Percentiles rank a stretch among this genome's conserved stretches.
Evolutionary conservation across 306 rosid species (phyloP).

Genomic region (Inga oerstediana): DNA sequence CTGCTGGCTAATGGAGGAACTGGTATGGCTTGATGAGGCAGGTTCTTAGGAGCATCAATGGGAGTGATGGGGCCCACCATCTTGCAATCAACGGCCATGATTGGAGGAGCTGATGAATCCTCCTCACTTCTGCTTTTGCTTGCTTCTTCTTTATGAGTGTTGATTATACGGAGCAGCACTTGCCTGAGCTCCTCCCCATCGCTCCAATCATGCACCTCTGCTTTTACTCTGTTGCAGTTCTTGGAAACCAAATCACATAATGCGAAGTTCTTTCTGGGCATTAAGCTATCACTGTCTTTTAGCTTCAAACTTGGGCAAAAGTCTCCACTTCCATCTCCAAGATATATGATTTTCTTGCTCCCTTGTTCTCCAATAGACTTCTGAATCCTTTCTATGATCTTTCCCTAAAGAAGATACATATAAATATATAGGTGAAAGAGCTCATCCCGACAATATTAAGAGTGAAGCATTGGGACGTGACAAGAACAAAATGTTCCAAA

Average conservation of each 20-base stretch:
- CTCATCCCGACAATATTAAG: too few relatives aligned
- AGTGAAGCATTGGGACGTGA: too few relatives aligned
- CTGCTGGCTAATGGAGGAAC: constrained; percentile 16
- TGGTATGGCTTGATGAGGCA: constrained; percentile 35
- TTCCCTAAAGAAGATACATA: constrained; percentile 33
- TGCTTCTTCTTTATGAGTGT: constrained; percentile 31
- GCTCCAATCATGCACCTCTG: constrained; percentile 59
- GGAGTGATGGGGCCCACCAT: constrained; percentile 26
- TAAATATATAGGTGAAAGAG: too few relatives aligned
- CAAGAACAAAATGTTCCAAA: too few relatives aligned
- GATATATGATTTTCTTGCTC: constrained; percentile 50
- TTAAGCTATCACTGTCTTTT: constrained; percentile 49
- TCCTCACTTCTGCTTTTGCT: neutral
- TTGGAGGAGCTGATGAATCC: neutral
- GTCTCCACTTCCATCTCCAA: constrained; percentile 75
- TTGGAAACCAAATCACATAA: constrained; percentile 50
- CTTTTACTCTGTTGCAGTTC: constrained; percentile 45
- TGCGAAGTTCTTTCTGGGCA: constrained; percentile 63
- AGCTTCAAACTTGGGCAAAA: constrained; percentile 72
- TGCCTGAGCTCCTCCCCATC: constrained; percentile 52
- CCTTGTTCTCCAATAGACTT: constrained; percentile 36
- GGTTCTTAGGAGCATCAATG: constrained; percentile 31
- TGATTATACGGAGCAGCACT: constrained; percentile 36
- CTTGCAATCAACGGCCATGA: constrained; percentile 41
- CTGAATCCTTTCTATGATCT: constrained; percentile 52